These are phyloP conservation scores for Rhizopogon roseolus DNA, from an alignment of 768 basidiomycete species.

Conservation along the genomic window DNA sequence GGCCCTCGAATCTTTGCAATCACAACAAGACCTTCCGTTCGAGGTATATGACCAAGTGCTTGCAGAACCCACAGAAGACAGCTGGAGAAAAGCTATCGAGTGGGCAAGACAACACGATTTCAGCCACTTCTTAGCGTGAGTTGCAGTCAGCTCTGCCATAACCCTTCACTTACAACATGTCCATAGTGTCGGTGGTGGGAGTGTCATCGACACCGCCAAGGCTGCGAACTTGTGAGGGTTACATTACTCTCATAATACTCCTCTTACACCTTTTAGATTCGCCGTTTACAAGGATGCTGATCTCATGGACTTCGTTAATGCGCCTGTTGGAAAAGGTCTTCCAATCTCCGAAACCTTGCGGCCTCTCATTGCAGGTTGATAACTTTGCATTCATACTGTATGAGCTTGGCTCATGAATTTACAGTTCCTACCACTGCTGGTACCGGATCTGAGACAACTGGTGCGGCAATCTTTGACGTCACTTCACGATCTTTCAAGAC, in stretches of 20 bases:
- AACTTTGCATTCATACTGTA: neutral
- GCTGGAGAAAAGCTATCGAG: conserved; percentile 81
- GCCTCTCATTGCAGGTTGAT: conserved; percentile 78
- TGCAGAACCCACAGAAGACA: conserved; percentile 89
- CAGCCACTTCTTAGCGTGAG: conserved; percentile 88
- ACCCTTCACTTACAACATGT: neutral
- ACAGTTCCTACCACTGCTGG: conserved; percentile 74
- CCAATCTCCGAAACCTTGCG: conserved; percentile 71
- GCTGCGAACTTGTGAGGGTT: conserved; percentile 76
- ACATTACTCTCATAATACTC: neutral
- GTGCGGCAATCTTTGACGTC: conserved; percentile 90
- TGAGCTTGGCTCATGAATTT: neutral
- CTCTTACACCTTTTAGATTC: conserved; percentile 45
- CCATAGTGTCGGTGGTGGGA: conserved; percentile 82
- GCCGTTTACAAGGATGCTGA: conserved; percentile 90
- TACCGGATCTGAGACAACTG: conserved; percentile 93
- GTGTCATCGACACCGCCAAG: conserved; percentile 94
- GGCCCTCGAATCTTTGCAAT: conserved; percentile 78
- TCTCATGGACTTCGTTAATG: conserved; percentile 95
- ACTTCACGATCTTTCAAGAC: conserved; percentile 94
- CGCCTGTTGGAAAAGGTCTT: conserved; percentile 88
- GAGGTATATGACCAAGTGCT: conserved; percentile 79
- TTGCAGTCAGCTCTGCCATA: conserved; percentile 8
- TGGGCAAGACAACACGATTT: conserved; percentile 87
- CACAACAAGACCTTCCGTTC: conserved; percentile 70